These are phyloP conservation scores for Gomphus bonarii DNA, from an alignment of 1,284 basidiomycete species.

Conservation along the genomic window DNA sequence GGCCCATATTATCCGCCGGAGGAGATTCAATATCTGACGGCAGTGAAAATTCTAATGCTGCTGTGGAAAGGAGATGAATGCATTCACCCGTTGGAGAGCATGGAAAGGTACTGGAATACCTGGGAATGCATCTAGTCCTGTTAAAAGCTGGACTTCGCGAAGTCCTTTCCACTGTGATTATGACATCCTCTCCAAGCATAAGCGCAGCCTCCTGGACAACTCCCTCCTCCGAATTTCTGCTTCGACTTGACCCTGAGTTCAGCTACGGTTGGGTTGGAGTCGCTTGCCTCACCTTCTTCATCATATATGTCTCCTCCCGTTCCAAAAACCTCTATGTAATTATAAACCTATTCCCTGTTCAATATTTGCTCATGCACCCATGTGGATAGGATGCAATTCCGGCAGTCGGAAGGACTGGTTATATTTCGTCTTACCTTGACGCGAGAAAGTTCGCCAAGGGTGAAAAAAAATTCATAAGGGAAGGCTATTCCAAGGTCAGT, in stretches of 20 bases:
- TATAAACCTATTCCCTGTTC: not conserved
- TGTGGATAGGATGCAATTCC: not conserved
- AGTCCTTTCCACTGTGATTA: not conserved
- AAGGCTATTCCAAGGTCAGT: slow-evolving; percentile 5
- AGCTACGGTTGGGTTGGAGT: not conserved
- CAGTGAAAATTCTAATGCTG: too few relatives aligned
- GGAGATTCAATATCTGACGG: too few relatives aligned
- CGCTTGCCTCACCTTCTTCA: not conserved
- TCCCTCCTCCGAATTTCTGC: not conserved
- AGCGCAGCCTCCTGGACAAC: not conserved
- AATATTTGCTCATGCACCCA: not conserved
- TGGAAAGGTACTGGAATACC: too few relatives aligned
- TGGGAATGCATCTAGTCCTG: too few relatives aligned
- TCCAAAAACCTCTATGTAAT: not conserved
- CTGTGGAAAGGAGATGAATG: too few relatives aligned
- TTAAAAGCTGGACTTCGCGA: too few relatives aligned
- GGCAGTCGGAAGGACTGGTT: not conserved
- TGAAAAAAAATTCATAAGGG: not conserved
- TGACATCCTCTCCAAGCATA: not conserved
- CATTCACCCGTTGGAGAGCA: too few relatives aligned
- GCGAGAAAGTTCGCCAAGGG: not conserved
- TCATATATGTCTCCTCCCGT: not conserved
- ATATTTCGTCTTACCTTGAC: slow-evolving; percentile 1
- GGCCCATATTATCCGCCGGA: too few relatives aligned
- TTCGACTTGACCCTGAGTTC: not conserved